Base-by-base conservation (phyloP, 1,139 yeast species). In the Cylindricascospora bacillispora region DNA sequence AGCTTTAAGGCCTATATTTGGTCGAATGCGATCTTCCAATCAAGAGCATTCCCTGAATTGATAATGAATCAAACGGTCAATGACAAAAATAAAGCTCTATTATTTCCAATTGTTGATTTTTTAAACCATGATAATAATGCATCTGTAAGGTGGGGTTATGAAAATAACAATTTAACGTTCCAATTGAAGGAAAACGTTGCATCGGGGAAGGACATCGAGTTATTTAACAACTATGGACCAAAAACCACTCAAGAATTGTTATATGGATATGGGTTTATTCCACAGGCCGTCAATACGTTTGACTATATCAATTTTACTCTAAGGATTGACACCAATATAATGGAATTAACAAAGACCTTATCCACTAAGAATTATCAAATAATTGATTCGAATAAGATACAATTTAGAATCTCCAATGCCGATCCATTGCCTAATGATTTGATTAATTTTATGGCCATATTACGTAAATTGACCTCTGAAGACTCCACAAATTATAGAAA, bases 211-310 rank as follows among this genome's bases (percentile, higher is more conserved):
- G 73, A 70, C 1, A 52, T 54, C 7, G 76, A 81, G 44, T 44
- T 83, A 1, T 78, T 56, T 54, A 85, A 85, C 47, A 85, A 83
- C 50, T 85, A 85, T 49, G 95, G 95, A 3, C 70, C 77, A 35
- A 83, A 82, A 49, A 77, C 89, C 1, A 83, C 82, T 45, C 85
- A 80, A 44, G 94, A 83, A 42, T 60, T 59, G 18, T 37, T 68
- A 17, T 44, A 65, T 39, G 65, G 63, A 1, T 68, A 67, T 37
- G 95, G 95, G 0, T 83, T 83, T 52, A 67, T 75, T 13, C 38
- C 74, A 5, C 66, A 66, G 15, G 60, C 65, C 25, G 76, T 76
- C 39, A 54, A 57, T 20, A 49, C 53, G 1, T 67, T 70, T 27
- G 94, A 85, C 42, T 56, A 67, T 1, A 69, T 80, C 2, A 74